phyloP scores from a whole-genome alignment of 225 moss, liverwort and hornwort species.

The Pseudisothecium myosuroides region DNA sequence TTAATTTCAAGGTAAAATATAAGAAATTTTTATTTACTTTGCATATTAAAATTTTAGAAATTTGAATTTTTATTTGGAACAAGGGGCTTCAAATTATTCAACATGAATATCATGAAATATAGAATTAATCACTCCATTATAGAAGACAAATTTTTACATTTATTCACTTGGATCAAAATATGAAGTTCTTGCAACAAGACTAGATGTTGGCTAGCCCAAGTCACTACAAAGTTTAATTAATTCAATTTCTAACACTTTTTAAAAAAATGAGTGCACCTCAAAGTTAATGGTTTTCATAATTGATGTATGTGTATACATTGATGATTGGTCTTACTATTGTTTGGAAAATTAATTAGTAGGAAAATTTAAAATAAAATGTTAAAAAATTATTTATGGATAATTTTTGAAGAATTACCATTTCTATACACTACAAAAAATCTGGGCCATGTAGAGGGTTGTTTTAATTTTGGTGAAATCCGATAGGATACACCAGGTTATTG shows the following conservation, averaged over 20 bases:
- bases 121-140: not conserved
- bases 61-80: not conserved
- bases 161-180: not conserved
- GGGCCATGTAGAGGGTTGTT: too few species aligned
- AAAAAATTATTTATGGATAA: not conserved
- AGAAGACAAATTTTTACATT: not conserved
- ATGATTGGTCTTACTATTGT: not conserved
- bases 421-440: too few species aligned
- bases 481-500: too few species aligned
- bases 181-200: not conserved
- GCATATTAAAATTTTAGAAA: not conserved
- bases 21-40: too few species aligned
- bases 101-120: not conserved
- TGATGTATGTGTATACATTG: not conserved
- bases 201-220: accelerated
- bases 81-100: accelerated
- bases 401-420: too few species aligned
- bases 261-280: not conserved
- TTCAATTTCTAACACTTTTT: not conserved
- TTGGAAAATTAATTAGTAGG: not conserved
- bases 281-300: not conserved
- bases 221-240: not conserved
- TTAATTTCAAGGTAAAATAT: accelerated
- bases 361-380: not conserved
- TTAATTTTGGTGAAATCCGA: too few species aligned